Evolutionary conservation across 495 filamentous ascomycete species (phyloP).

Genomic region (Daldinia grandis): DNA sequence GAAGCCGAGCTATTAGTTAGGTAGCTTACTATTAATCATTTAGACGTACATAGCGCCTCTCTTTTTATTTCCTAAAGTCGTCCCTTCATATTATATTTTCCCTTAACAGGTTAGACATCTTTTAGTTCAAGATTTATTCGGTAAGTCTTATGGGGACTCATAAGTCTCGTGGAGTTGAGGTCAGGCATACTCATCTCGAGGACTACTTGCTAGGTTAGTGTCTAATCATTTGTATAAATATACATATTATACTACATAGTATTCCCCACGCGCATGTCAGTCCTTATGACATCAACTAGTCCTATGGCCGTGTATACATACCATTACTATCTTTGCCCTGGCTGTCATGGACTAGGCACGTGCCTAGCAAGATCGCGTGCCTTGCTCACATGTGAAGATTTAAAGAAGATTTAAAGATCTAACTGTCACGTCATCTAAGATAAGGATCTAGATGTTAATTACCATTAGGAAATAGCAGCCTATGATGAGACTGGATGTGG

Average conservation of each 20-base stretch:
- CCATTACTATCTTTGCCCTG: slow-evolving; percentile 20
- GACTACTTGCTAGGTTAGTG: neutral
- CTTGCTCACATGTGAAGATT: slow-evolving; percentile 21
- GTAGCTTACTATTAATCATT: neutral
- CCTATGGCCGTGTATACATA: no score
- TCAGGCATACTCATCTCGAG: slow-evolving; percentile 5
- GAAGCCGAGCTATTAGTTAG: slow-evolving; percentile 5
- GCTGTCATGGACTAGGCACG: slow-evolving; percentile 18
- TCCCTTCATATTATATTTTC: slow-evolving; percentile 10
- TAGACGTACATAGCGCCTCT: neutral
- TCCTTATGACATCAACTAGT: slow-evolving; percentile 33
- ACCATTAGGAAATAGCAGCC: neutral
- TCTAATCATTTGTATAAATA: neutral
- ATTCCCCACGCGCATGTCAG: slow-evolving; percentile 3
- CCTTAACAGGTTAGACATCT: slow-evolving; percentile 11
- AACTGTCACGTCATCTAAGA: slow-evolving; percentile 4
- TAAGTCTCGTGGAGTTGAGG: neutral
- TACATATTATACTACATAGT: neutral
- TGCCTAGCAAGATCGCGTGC: slow-evolving; percentile 30
- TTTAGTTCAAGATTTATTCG: neutral
- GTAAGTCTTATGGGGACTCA: slow-evolving; percentile 1
- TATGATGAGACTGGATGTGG: neutral
- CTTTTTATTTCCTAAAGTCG: neutral
- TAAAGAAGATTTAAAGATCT: neutral
- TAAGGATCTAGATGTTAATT: neutral